Evolutionary conservation across 192 early-diverging fungal genomes (phyloP), one percentile per base, ranked within the genome.

Genomic region (Podila verticillata): DNA sequence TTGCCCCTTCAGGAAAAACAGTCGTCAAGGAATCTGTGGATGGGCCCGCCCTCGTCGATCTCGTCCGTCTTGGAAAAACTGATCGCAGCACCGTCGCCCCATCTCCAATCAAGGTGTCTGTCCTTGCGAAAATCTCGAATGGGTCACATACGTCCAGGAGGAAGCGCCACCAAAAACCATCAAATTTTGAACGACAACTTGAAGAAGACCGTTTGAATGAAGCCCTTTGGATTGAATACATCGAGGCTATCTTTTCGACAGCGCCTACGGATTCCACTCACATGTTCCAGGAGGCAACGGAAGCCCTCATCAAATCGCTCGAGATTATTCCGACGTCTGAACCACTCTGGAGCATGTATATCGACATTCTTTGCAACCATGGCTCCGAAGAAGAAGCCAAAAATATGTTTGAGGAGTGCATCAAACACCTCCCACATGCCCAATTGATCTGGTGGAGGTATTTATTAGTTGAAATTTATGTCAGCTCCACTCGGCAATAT

Each of bases 381-480:
- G 77, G 70, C n/a, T 20, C 36, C 0, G 70, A 72, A 10, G 8
- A 39, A 10, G 70, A 72, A 20, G 68, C 66, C 1, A 64, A 61
- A 1, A 3, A 34, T 13, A 68, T 68, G 69, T 80, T 80, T 62
- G 70, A 80, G 22, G 44, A 65, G 19, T 32, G 32, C 39, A 19
- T 80, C 2, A 56, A 58, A 8, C 63, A 47, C 61, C 54, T 72
- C 13, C 77, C 70, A 7, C 32, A 58, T 15, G 49, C 77, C 0
- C 65, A 66, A 19, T 34, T 80, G 17, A 10, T 80, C 4, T 68
- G 77, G 77, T 72, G 70, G 34, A 72, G 77, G 77, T 72, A 62
- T 61, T 1, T 44, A 44, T 44, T 44, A 44, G 13, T 15, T 17
- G 39, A 15, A 24, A 2, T 22, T 44, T 7, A n/a, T 34, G 31